phyloP scores from a whole-genome alignment of 2,329 filamentous ascomycete genomes.

The Coleophoma eucalyptorum region DNA sequence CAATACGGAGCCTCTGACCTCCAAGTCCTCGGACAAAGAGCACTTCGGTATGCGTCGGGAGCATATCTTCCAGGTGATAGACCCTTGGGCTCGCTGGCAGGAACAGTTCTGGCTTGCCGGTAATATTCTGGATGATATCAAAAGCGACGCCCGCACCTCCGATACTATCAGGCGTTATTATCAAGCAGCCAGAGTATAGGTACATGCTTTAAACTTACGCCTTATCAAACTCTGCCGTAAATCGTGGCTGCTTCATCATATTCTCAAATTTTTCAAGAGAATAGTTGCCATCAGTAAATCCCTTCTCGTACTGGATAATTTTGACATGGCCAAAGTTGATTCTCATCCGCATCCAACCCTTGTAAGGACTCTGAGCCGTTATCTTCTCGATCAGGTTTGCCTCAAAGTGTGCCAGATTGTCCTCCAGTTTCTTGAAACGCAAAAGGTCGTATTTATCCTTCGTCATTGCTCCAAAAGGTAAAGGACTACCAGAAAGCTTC shows the following conservation, averaged over 20 bases:
- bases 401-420: constrained; percentile 12
- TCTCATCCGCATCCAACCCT: constrained; percentile 25
- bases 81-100: constrained; percentile 8
- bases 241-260: constrained; percentile 19
- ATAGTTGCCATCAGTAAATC: constrained; percentile 10
- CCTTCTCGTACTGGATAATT: constrained; percentile 14
- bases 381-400: constrained; percentile 15
- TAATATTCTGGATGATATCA: constrained; percentile 12
- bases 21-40: constrained; percentile 16
- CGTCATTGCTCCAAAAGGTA: too few relatives aligned
- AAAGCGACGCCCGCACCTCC: constrained; percentile 8
- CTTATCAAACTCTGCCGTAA: constrained; percentile 18
- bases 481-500: too few relatives aligned
- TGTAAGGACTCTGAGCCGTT: constrained; percentile 14
- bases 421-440: constrained; percentile 4
- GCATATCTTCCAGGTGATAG: constrained; percentile 7
- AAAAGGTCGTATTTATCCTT: constrained; percentile 10
- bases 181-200: not conserved
- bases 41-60: constrained; percentile 18
- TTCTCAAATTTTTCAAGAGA: constrained; percentile 17
- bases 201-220: constrained; percentile 16
- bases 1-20: constrained; percentile 16
- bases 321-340: constrained; percentile 24
- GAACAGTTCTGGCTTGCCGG: constrained; percentile 10
- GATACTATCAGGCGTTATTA: not conserved